Base-by-base conservation (phyloP, 1,284 basidiomycete species). In the Rhizoctonia solani region DNA sequence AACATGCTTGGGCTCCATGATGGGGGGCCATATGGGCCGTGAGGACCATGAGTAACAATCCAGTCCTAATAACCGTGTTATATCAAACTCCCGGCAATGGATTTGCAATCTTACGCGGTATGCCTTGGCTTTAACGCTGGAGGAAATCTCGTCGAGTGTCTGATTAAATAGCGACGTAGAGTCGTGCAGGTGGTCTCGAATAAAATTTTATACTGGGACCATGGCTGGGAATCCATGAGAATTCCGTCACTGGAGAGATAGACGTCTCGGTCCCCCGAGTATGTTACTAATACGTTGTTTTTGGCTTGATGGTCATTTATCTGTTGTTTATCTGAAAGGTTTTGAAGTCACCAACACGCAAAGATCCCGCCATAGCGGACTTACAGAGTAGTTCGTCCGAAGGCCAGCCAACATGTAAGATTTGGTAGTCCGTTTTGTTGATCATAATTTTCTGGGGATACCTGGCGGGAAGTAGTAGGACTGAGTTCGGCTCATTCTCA, bases 371-470 rank as follows among this genome's bases (percentile, higher is more conserved):
- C n/a, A n/a, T 13, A 25, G 14, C 19, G 1, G 55, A 21, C 55
- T 9, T 19, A 59, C 55, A 59, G 32, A 16, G 39, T 19, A 3
- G 11, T 32, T 47, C 27, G 6, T 46, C 27, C 9, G 42, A 8
- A 19, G 55, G 55, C 55, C 55, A 59, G 6, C 42, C 55, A 5
- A 59, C 23, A 59, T 46, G 55, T n/a, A 59, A n/a, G 9, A 59
- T 44, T 19, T 44, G 47, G 2, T 14, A 29, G 27, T 21, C 27
- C n/a, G n/a, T n/a, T 16, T 23, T 39, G 37, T 39, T 16, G 16
- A 8, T 16, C 37, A 39, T 39, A 39, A 39, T 16, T 39, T 8
- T 39, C 8, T 16, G 37, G 37, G 37, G 37, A n/a, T n/a, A n/a
- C n/a, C n/a, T n/a, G n/a, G n/a, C n/a, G n/a, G n/a, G n/a, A n/a